Percentiles rank a stretch among this genome's conserved stretches.
Conservation (phyloP, 169 alveolate species). For the Plasmodium vinckei region DNA sequence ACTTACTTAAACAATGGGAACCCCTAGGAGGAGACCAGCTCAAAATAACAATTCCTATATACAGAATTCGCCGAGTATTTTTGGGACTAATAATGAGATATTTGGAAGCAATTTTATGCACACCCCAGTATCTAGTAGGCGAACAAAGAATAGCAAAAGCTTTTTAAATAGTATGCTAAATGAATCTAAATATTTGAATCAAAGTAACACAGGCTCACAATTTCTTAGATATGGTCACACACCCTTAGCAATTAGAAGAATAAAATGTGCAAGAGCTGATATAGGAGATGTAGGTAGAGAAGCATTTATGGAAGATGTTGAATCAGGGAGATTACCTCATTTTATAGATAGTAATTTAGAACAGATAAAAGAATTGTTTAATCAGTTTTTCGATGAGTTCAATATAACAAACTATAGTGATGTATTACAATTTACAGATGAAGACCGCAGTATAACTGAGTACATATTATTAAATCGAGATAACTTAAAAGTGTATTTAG, state of each 20-base stretch:
- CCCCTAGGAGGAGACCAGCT: conserved; percentile 62
- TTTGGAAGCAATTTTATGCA: conserved; percentile 70
- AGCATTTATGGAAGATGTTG: conserved; percentile 87
- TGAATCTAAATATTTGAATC: conserved; percentile 63
- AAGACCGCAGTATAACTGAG: conserved; percentile 78
- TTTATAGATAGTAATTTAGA: conserved; percentile 85
- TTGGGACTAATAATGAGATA: conserved; percentile 50
- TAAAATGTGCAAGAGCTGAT: conserved; percentile 89
- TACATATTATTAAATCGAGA: conserved; percentile 72
- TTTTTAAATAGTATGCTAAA: conserved; percentile 69
- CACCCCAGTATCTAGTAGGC: conserved; percentile 70
- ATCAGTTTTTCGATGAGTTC: conserved; percentile 83
- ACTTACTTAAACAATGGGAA: conserved; percentile 32
- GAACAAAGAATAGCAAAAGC: conserved; percentile 65
- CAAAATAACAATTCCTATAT: conserved; percentile 54
- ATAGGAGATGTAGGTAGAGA: conserved; percentile 92
- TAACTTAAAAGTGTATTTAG: conserved; percentile 67
- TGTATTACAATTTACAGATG: conserved; percentile 79
- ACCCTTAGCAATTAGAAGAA: conserved; percentile 86
- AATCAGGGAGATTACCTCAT: conserved; percentile 87
- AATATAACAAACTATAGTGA: conserved; percentile 81
- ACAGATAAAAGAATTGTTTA: conserved; percentile 82
- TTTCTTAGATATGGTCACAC: conserved; percentile 87
- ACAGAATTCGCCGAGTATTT: conserved; percentile 55
- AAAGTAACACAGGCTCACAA: conserved; percentile 79